Evolutionary conservation across 1,284 basidiomycete genomes (phyloP).

Genomic region (Moniliophthora roreri): DNA sequence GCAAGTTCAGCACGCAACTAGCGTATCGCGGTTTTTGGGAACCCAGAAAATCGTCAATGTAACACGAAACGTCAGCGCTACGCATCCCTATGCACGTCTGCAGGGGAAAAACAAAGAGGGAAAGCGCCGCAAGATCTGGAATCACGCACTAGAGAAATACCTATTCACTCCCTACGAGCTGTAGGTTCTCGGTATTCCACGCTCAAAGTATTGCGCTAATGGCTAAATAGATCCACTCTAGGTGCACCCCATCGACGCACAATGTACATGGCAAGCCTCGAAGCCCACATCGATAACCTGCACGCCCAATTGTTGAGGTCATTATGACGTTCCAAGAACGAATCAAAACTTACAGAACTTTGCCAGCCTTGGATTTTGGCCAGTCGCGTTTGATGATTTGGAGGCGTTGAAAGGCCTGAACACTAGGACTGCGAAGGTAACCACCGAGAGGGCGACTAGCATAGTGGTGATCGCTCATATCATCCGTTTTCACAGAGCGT

Average conservation of each 20-base stretch:
- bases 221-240: slow-evolving; percentile 50
- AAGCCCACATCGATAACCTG: slow-evolving; percentile 60
- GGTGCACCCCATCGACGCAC: slow-evolving; percentile 61
- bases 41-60: background rate
- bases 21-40: no score
- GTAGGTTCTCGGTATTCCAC: slow-evolving; percentile 37
- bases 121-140: slow-evolving; percentile 72
- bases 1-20: no score
- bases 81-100: slow-evolving; percentile 65
- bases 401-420: slow-evolving; percentile 62
- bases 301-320: slow-evolving; percentile 50
- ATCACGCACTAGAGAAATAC: slow-evolving; percentile 68
- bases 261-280: slow-evolving; percentile 60
- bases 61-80: slow-evolving; percentile 32
- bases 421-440: slow-evolving; percentile 70
- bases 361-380: slow-evolving; percentile 46
- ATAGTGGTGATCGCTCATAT: background rate
- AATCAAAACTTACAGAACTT: no score
- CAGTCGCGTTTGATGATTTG: slow-evolving; percentile 50
- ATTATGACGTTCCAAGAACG: slow-evolving; percentile 7
- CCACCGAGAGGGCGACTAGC: background rate
- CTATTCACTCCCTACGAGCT: slow-evolving; percentile 67
- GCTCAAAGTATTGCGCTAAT: no score
- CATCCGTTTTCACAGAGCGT: slow-evolving; percentile 49
- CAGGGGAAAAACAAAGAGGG: slow-evolving; percentile 60